Conservation (phyloP, 441 rosid species). For the Brassica balearica region DNA sequence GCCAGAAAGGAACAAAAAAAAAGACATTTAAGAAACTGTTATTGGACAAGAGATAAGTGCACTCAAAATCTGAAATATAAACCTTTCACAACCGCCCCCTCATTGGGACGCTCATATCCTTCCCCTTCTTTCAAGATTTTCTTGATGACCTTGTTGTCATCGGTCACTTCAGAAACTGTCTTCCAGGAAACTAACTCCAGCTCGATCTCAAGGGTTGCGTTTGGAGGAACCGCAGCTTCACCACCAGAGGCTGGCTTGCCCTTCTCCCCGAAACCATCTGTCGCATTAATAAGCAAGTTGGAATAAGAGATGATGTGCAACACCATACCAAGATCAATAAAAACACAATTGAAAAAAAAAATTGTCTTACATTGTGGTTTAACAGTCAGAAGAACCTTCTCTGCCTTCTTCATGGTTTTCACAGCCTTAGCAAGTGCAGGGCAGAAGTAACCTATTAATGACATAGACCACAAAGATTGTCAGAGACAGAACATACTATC, state of each 20-base stretch:
- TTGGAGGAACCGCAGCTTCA: slow-evolving; percentile 77
- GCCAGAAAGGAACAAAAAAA: slow-evolving; percentile 19
- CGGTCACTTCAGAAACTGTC: slow-evolving; percentile 77
- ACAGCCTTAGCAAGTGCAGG: slow-evolving; percentile 78
- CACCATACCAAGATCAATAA: background rate
- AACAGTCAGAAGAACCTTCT: slow-evolving; percentile 73
- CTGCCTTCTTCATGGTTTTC: slow-evolving; percentile 91
- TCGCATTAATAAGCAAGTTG: background rate
- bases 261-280: slow-evolving; percentile 95
- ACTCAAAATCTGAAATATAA: slow-evolving; percentile 3
- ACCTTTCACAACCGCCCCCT: slow-evolving; percentile 82
- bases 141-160: slow-evolving; percentile 82
- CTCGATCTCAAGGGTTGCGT: slow-evolving; percentile 61
- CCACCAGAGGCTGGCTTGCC: slow-evolving; percentile 64
- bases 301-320: slow-evolving; percentile 4
- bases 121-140: slow-evolving; percentile 87
- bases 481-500: background rate
- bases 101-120: slow-evolving; percentile 84
- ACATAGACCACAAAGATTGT: background rate
- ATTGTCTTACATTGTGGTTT: slow-evolving; percentile 79
- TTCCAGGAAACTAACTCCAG: slow-evolving; percentile 87
- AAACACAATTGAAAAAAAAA: too few species aligned
- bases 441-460: slow-evolving; percentile 66
- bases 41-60: background rate
- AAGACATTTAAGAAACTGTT: background rate